Base-by-base conservation (phyloP, 805 yeast species). In the Cyberlindnera bimundalis region DNA sequence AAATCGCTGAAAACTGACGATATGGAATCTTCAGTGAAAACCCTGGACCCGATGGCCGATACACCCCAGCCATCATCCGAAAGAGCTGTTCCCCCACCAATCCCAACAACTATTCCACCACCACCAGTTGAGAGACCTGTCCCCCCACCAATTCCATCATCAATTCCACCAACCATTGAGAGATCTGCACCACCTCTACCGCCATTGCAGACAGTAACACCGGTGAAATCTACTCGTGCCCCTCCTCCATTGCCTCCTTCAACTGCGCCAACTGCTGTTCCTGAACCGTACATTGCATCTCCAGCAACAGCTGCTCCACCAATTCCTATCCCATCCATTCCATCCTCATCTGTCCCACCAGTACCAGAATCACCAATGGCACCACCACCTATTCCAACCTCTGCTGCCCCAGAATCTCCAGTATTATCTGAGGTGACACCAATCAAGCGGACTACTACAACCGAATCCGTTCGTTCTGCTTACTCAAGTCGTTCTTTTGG, bases 271-370 rank as follows among this genome's bases (percentile, higher is more conserved):
- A 10, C 12, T 18, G 24, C 39, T 13, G 25, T 14, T 17, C 20
- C 29, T 13, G 28, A 32, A 11, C 19, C 20, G 14, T 23, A 23
- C 20, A 4, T 11, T 8, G 5, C 25, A n/a, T 30, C 33, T 3
- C 33, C 33, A 19, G 3, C 14, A 6, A 19, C n/a, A 7, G 33
- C 25, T 12, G 33, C 33, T 21, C 35, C 36, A 15, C 35, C 42
- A 30, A 35, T 29, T 24, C 41, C 48, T 10, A 25, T 14, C 8
- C 37, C 42, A 14, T 48, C 57, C 16, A 44, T 52, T 20, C n/a
- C n/a, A n/a, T n/a, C n/a, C n/a, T n/a, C n/a, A n/a, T 47, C 56
- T 9, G 35, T 45, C 8, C 57, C 58, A n/a, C 52, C 59, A 21
- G 21, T 38, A 12, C 46, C 46, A 20, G n/a, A 7, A 11, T 26